Evolutionary conservation across 2,329 filamentous ascomycete genomes (phyloP), one percentile per base, ranked within the genome.

Genomic region (Conoideocrella luteorostrata): DNA sequence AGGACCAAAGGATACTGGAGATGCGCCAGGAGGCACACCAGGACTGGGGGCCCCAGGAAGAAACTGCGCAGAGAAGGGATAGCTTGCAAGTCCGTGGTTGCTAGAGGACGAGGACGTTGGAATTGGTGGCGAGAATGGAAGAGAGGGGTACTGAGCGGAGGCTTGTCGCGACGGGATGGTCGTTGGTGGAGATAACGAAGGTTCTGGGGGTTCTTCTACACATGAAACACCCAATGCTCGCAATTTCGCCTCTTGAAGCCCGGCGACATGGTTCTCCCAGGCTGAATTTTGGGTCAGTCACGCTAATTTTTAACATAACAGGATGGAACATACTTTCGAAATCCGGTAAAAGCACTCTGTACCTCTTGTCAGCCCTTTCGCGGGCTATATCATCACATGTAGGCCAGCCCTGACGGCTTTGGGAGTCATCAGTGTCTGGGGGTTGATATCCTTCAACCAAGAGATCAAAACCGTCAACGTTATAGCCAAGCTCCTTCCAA

Each of bases 201-300:
- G 67, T 4, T 76, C 69, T 47, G 77, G 67, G 10, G 81, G 78
- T 41, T 93, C 87, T 5, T 84, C 81, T 28, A 82, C 86, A 48
- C 87, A 75, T 15, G 81, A 89, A 11, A 97, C 93, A 51, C 93
- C 93, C 44, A 98, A 74, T 40, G 91, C 90, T 48, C 89, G 82
- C 41, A 98, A 73, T 67, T 96, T 98, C 48, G 91, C 88, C 67
- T 98, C 93, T 53, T 87, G 82, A 28, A 97, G 70, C 52, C 85
- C 83, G 43, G 85, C 78, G 46, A 90, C 85, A 62, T 97, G 95
- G 21, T 80, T 72, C 56, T 88, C 84, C 77, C 77, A 81, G 1
- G 75, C 74, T 74, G 45, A n/a, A 43, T 4, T 39, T 32, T 2
- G 39, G 21, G 22, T 55, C 56, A 56, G 41, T 42, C 5, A 22